Base-by-base conservation (phyloP, 2,329 filamentous ascomycete species). In the Colletotrichum falcatum region DNA sequence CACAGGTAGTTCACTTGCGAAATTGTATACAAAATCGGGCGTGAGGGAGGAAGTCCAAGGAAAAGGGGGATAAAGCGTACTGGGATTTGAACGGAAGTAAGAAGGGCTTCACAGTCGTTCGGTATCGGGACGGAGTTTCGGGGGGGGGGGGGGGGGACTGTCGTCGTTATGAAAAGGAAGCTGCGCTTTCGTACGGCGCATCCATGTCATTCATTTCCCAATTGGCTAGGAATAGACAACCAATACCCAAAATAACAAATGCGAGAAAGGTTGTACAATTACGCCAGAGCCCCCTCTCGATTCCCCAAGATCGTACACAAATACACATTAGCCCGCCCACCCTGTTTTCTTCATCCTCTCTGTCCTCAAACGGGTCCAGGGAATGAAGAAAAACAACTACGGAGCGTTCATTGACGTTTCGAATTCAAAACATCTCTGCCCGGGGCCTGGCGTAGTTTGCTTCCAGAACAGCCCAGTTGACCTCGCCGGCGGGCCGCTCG, bases 401-500 rank as follows among this genome's bases (percentile, higher is more conserved):
- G n/a, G 20, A 39, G 26, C 49, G 54, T 39, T 64, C 35, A n/a
- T 69, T 54, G 53, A 64, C 20, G 30, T 39, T 6, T 18, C 53
- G 14, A n/a, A 20, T 56, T 61, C 56, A 59, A 30, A 55, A 65
- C 60, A 58, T 64, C 28, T 62, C 66, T 7, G 20, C 30, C 39
- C 63, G 56, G 16, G 67, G 58, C 37, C 23, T 56, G 49, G 44
- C 66, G 53, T 73, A 73, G 64, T 73, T 73, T 54, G 65, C 69
- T 66, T 73, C 66, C 72, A 73, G 54, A 35, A 71, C 71, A 46
- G 62, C 60, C 72, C 70, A 71, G 64, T 73, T 67, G 20, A 73
- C 71, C 33, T 66, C 67, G 3, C 71, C 72, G 18, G 61, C 60
- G 23, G 59, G 42, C 37, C 71, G 67, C 46, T 73, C 63, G 23